A percentile compares a stretch with the other conserved stretches of the same genome.
These are phyloP conservation scores for Cryptomeria japonica DNA, from an alignment of 75 land plant genomes.

Conservation along the genomic window DNA sequence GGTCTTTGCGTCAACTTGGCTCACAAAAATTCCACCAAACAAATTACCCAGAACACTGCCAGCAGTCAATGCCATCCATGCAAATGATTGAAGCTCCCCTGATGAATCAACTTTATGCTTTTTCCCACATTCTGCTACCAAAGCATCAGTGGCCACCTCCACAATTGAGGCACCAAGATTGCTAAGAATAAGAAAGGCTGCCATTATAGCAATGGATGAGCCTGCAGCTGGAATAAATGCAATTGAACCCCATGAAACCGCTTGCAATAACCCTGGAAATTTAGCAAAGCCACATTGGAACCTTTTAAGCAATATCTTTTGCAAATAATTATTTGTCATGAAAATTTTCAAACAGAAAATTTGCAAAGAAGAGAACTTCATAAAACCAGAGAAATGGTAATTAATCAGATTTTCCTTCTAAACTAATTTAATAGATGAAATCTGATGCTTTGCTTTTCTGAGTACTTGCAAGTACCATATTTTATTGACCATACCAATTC, in stretches of 20 bases:
- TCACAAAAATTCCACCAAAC: conserved; percentile 58
- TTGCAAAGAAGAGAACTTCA: neutral
- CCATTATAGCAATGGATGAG: conserved; percentile 37
- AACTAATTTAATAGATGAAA: neutral
- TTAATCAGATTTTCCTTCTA: neutral
- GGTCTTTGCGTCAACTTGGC: conserved; percentile 38
- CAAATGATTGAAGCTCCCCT: conserved; percentile 76
- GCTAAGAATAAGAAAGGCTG: conserved; percentile 68
- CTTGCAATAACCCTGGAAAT: conserved; percentile 65
- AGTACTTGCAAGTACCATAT: neutral
- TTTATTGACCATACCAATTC: neutral
- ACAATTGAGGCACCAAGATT: conserved; percentile 82
- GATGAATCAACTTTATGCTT: conserved; percentile 14
- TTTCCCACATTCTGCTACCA: conserved; percentile 62
- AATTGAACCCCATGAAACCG: conserved; percentile 70
- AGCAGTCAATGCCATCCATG: conserved; percentile 67
- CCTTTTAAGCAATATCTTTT: neutral
- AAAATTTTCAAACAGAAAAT: neutral
- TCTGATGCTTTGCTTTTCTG: neutral
- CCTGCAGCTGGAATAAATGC: conserved; percentile 49
- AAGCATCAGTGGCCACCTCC: conserved; percentile 85
- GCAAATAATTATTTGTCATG: neutral
- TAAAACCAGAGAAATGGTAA: neutral
- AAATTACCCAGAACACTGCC: conserved; percentile 81
- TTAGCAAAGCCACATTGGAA: neutral